These are phyloP conservation scores for Cymodocea nodosa DNA, from an alignment of 116 monocot species.

Conservation along the genomic window DNA sequence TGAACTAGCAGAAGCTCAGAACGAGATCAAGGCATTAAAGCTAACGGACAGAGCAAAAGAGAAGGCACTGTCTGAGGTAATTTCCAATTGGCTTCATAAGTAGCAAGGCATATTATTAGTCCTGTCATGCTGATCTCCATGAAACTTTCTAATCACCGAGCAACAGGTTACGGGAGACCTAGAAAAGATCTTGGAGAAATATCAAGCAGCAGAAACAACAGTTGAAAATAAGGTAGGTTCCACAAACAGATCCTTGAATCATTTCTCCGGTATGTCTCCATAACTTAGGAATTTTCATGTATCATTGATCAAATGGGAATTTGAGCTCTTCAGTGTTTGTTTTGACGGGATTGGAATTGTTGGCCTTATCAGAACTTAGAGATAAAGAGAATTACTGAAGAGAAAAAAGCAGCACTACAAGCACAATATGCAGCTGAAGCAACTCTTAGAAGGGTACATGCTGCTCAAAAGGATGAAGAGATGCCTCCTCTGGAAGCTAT, in stretches of 20 bases:
- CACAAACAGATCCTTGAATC: neutral
- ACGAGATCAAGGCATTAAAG: conserved; percentile 57
- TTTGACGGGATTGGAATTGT: neutral
- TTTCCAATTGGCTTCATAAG: neutral
- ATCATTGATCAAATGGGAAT: neutral
- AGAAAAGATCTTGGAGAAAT: conserved; percentile 46
- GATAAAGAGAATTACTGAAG: conserved; percentile 60
- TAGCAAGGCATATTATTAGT: neutral
- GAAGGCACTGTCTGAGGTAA: conserved; percentile 69
- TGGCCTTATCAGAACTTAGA: conserved; percentile 43
- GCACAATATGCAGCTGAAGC: conserved; percentile 90
- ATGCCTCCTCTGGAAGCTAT: conserved; percentile 64
- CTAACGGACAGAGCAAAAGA: conserved; percentile 69
- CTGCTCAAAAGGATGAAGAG: conserved; percentile 85
- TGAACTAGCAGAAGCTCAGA: conserved; percentile 44
- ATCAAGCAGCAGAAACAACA: conserved; percentile 45
- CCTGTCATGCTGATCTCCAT: neutral
- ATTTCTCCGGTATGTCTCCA: neutral
- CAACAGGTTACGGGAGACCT: conserved; percentile 61
- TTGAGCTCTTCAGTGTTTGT: neutral
- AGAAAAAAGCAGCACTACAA: conserved; percentile 65
- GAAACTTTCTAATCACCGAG: neutral
- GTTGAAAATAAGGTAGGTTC: conserved; percentile 59
- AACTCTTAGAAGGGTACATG: conserved; percentile 80
- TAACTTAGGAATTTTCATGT: too few relatives aligned